Base-by-base conservation (phyloP, 2,329 filamentous ascomycete genomes). In the Colletotrichum neosansevieriae region DNA sequence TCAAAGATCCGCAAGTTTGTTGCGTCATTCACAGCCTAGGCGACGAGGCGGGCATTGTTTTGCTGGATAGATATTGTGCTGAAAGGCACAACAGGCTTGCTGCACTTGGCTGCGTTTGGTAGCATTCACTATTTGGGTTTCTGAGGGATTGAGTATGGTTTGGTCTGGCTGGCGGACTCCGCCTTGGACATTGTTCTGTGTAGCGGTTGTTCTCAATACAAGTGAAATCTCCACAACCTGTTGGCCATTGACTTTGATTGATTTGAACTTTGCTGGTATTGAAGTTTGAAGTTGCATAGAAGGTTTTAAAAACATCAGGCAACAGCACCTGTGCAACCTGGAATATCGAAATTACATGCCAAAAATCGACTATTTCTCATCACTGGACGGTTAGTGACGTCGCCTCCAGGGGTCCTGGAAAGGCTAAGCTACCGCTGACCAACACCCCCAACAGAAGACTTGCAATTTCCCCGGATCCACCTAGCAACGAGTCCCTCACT, bases 391-490 rank as follows among this genome's bases (percentile, higher is more conserved):
- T 44, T 24, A 44, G 65, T 67, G 65, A 68, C 65, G 66, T 69
- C 62, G 66, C n/a, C 15, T 49, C 56, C 49, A 60, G 42, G 61
- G 61, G 54, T 58, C 53, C 29, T 24, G 12, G 24, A 45, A 24
- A 44, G 36, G 50, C 61, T 60, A 40, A 69, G 61, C 61, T 49
- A 66, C 66, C 59, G 61, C 15, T 58, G 59, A 54, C 44, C 58
- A 63, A 54, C 59, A 67, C 15, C 38, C 21, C 51, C 34, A 59
- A 56, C 45, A 38, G 34, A 49, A 42, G 32, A 17, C 47, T 47
- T 38, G 66, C 34, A 69, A 66, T 69, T 69, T 66, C 66, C 66
- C 66, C 66, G 17, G 61, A 57, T 66, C 60, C 66, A 69, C 56
- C 57, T 13, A 32, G 45, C 32, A 51, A n/a, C 58, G 29, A 47